phyloP scores from a whole-genome alignment of 1,284 basidiomycete genomes.

The Gomphus bonarii region DNA sequence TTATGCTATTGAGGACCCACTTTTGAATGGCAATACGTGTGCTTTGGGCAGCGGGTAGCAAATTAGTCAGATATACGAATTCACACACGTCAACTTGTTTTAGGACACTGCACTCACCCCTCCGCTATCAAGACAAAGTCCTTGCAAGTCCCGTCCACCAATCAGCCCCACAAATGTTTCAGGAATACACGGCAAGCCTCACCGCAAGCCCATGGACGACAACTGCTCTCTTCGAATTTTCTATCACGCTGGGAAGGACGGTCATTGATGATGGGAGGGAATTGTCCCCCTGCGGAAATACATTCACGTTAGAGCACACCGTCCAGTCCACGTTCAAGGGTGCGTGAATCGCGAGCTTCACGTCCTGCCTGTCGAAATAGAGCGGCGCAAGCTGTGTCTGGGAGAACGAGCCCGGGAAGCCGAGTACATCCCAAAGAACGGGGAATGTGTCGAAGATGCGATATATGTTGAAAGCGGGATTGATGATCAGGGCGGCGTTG shows the following conservation, averaged over 20 bases:
- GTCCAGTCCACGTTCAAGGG: conserved; percentile 50
- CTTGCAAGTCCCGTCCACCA: not conserved
- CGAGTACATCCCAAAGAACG: conserved; percentile 66
- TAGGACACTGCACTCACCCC: conserved; percentile 34
- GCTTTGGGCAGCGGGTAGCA: conserved; percentile 20
- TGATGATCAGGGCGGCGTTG: conserved; percentile 44
- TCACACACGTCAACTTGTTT: not conserved
- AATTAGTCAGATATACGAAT: not conserved
- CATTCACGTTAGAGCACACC: conserved; percentile 49
- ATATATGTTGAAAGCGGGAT: conserved; percentile 71
- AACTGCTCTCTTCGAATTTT: conserved; percentile 59
- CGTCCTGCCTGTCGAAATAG: conserved; percentile 63
- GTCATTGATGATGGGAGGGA: conserved; percentile 52
- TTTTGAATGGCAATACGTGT: conserved; percentile 58
- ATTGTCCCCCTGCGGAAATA: conserved; percentile 50
- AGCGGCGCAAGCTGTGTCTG: conserved; percentile 32
- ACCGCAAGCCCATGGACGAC: conserved; percentile 58
- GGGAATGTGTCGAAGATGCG: conserved; percentile 62
- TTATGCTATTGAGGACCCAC: conserved; percentile 26
- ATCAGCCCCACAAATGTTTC: not conserved
- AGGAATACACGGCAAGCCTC: not conserved
- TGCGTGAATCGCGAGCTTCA: conserved; percentile 66
- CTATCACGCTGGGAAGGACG: conserved; percentile 64
- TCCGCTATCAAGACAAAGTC: conserved; percentile 65
- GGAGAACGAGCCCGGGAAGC: conserved; percentile 59